A percentile compares a stretch with the other conserved stretches of the same genome.
phyloP scores from a whole-genome alignment of 1,284 basidiomycete genomes.

The Pterula multifida region DNA sequence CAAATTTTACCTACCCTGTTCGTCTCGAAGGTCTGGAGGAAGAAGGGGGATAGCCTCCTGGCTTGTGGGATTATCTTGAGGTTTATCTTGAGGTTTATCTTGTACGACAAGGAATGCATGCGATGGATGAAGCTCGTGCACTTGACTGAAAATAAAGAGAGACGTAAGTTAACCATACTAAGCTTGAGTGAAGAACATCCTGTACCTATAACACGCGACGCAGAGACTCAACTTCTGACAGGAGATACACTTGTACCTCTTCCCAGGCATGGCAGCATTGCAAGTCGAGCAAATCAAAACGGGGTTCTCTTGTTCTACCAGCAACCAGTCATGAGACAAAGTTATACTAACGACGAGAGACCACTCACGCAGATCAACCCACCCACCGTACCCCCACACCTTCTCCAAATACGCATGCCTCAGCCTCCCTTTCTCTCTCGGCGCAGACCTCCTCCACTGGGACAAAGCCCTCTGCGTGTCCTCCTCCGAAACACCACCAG shows the following conservation, averaged over 20 bases:
- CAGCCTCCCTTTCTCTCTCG: slow-evolving; percentile 54
- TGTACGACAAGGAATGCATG: slow-evolving; percentile 76
- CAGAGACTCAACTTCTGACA: slow-evolving; percentile 76
- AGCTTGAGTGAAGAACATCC: not conserved
- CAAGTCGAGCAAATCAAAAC: slow-evolving; percentile 68
- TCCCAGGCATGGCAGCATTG: slow-evolving; percentile 40
- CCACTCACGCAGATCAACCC: slow-evolving; percentile 76
- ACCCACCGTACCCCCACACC: slow-evolving; percentile 69
- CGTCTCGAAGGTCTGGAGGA: slow-evolving; percentile 32
- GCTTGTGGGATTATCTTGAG: slow-evolving; percentile 25
- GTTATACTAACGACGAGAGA: not conserved
- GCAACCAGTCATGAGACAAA: not conserved
- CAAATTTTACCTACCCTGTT: slow-evolving; percentile 40
- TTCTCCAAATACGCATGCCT: slow-evolving; percentile 80
- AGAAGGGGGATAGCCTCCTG: slow-evolving; percentile 20
- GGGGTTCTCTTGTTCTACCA: slow-evolving; percentile 58
- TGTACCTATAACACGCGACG: slow-evolving; percentile 65
- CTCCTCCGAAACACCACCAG: not conserved
- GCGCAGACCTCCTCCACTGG: slow-evolving; percentile 50
- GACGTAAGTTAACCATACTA: too few relatives aligned
- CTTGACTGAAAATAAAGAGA: too few relatives aligned
- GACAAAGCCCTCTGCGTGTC: slow-evolving; percentile 24
- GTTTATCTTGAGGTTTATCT: slow-evolving; percentile 29
- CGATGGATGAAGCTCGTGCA: slow-evolving; percentile 80
- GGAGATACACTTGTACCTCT: slow-evolving; percentile 75